Base-by-base conservation (phyloP, 2,329 filamentous ascomycete species). In the Penicillium verrucosum region DNA sequence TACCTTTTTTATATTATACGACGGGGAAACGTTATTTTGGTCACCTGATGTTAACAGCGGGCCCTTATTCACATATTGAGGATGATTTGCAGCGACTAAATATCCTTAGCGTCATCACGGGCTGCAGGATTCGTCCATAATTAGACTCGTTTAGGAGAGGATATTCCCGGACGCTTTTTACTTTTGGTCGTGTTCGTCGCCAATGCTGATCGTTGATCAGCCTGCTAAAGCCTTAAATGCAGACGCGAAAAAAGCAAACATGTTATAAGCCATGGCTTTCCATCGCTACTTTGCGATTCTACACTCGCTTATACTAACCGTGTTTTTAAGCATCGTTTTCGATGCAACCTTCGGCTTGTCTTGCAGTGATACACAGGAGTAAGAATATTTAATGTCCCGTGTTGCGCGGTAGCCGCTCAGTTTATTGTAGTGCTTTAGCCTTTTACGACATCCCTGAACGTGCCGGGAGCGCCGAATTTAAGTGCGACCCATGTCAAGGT, bases 131-230 rank as follows among this genome's bases (percentile, higher is more conserved):
- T 51, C 14, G 47, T 54, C 29, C 49, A 45, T 57, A 55, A 58
- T 63, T 60, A 57, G 56, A 56, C 51, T 58, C 38, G 47, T 51
- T 54, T 34, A 42, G 37, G 45, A 29, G 47, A 37, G 30, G 44
- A 52, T 48, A 49, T 30, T 32, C 44, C 44, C 48, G 40, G 41
- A 21, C 42, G 45, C n/a, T 30, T 40, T 36, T 46, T 51, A 43
- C 45, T 48, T 38, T 51, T n/a, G 42, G 40, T 51, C 44, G 51
- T 57, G 48, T 50, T 57, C 37, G 41, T 38, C 47, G 48, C 54
- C 56, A 51, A 59, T 41, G 63, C 52, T 60, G 61, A 66, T 66
- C 62, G 62, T 54, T 60, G 59, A 62, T 62, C 58, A 48, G 32
- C 53, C 37, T 54, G 23, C 38, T 47, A 46, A 56, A 34, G 11